These are phyloP conservation scores for Ogataea trehalophila DNA, from an alignment of 805 yeast species.

Conservation along the genomic window DNA sequence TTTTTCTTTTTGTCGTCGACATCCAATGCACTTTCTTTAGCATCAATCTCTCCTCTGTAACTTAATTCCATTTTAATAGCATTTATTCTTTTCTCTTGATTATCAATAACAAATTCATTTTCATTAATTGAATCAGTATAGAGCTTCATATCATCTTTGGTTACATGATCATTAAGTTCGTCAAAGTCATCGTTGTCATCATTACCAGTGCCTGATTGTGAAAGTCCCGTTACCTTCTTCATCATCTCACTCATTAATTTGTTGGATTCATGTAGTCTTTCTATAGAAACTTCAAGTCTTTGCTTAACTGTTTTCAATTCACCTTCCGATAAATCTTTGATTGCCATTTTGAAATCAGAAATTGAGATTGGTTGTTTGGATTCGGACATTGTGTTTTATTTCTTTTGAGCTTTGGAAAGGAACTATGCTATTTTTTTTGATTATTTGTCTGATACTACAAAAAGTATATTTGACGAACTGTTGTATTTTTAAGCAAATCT, in stretches of 20 bases:
- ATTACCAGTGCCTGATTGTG: constrained; percentile 18
- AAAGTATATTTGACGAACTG: too few species aligned
- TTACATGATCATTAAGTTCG: constrained; percentile 5
- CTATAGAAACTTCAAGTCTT: constrained; percentile 38
- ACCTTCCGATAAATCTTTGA: constrained; percentile 37
- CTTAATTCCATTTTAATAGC: constrained; percentile 43
- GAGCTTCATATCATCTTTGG: constrained; percentile 41
- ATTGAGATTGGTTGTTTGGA: constrained; percentile 24
- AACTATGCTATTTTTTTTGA: background rate
- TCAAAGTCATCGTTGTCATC: constrained; percentile 36
- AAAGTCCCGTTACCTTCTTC: constrained; percentile 22
- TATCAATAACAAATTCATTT: constrained; percentile 48
- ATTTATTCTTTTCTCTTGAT: constrained; percentile 43
- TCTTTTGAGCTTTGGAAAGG: background rate
- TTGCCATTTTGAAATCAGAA: constrained; percentile 26
- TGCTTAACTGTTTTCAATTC: constrained; percentile 32
- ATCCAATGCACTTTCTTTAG: background rate
- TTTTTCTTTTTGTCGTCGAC: background rate
- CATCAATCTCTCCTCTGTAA: constrained; percentile 33
- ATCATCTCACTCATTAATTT: constrained; percentile 40
- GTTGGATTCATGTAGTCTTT: constrained; percentile 49
- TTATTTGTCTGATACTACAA: background rate
- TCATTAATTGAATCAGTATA: constrained; percentile 54
- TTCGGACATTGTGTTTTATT: constrained; percentile 19
- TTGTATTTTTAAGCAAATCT: too few species aligned